These are phyloP conservation scores for Phytophthora vignae DNA, from an alignment of 352 stramenopile genomes.

Conservation along the genomic window DNA sequence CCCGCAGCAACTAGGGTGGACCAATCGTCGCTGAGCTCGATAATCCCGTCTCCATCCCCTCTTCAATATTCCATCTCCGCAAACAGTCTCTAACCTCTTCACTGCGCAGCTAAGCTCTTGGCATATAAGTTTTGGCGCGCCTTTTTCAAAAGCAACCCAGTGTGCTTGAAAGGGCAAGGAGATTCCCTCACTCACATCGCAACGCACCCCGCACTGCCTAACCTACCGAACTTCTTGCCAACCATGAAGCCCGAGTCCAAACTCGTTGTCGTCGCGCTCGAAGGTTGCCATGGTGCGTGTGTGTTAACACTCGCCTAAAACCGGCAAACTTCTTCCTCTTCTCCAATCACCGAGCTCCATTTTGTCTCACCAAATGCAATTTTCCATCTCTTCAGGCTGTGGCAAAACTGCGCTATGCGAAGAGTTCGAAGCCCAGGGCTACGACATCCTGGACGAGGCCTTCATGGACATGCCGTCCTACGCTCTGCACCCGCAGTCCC, in stretches of 20 bases:
- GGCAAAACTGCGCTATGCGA: conserved; percentile 85
- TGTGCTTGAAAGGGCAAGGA: not conserved
- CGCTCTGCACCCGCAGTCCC: conserved; percentile 86
- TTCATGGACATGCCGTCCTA: conserved; percentile 92
- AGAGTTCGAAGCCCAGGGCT: conserved; percentile 80
- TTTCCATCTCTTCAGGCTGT: conserved; percentile 36
- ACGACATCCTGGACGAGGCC: conserved; percentile 85
- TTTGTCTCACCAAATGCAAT: conserved; percentile 3
- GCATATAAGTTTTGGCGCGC: conserved; percentile 21
- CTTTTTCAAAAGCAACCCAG: conserved; percentile 25
- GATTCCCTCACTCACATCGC: conserved; percentile 13
- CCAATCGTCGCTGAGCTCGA: conserved; percentile 13
- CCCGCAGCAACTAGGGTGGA: conserved; percentile 11
- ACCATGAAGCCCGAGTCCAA: conserved; percentile 57
- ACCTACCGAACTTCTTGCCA: not conserved
- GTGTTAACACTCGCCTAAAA: conserved; percentile 2
- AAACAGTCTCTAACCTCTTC: not conserved
- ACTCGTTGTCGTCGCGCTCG: conserved; percentile 85
- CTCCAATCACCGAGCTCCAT: not conserved
- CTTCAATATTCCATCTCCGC: not conserved
- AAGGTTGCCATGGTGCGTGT: conserved; percentile 88
- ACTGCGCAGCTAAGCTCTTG: conserved; percentile 6
- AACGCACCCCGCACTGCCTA: not conserved
- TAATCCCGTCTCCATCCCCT: not conserved
- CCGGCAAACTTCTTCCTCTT: not conserved